Percentiles rank a stretch among this genome's conserved stretches.
These are phyloP conservation scores for Pachyrhizus erosus DNA, from an alignment of 306 rosid species.

Conservation along the genomic window DNA sequence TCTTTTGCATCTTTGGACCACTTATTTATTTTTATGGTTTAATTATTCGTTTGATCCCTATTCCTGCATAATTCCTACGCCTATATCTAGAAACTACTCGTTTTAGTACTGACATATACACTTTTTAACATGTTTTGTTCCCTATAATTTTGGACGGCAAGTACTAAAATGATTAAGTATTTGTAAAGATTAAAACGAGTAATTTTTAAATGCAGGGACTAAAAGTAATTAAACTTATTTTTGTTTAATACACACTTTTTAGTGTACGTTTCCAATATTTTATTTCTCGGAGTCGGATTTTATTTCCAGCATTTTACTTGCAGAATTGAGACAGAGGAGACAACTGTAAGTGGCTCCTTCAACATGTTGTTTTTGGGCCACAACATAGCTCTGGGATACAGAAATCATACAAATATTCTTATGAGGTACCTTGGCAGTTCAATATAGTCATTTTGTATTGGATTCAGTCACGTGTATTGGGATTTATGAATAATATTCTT, in stretches of 20 bases:
- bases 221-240: no score
- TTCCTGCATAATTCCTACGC: no score
- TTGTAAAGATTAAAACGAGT: no score
- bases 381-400: constrained; percentile 81
- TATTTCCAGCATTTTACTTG: constrained; percentile 19
- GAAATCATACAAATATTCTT: constrained; percentile 79
- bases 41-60: no score
- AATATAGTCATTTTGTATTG: constrained; percentile 22
- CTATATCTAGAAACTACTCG: no score
- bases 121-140: no score
- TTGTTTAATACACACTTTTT: neutral
- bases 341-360: constrained; percentile 84
- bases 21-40: neutral
- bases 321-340: constrained; percentile 96
- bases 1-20: neutral
- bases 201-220: no score
- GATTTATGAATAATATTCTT: constrained; percentile 17
- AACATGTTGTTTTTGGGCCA: constrained; percentile 85
- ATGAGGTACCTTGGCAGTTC: constrained; percentile 67
- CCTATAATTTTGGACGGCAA: no score
- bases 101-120: no score
- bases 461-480: constrained; percentile 13
- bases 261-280: neutral
- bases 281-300: neutral
- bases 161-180: no score